Evolutionary conservation across 768 basidiomycete genomes (phyloP), one percentile per base, ranked within the genome.

Genomic region (Pisolithus sp.): DNA sequence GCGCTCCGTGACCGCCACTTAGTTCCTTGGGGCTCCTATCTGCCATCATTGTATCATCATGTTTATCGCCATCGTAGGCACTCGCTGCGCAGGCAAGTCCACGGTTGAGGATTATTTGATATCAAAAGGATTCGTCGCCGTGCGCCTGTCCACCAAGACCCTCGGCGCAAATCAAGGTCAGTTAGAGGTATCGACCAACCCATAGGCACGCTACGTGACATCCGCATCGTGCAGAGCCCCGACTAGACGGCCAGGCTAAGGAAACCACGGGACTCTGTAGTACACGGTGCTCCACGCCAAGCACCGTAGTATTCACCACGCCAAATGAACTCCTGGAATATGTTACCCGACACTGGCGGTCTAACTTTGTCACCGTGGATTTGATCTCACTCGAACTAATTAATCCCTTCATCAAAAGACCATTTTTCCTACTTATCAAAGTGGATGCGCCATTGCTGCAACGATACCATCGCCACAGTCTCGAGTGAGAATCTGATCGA

Each of bases 361-460:
- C 73, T 7, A 73, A 89, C 60, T 92, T 85, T 59, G 92, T 97
- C 28, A 95, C 93, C 0, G 67, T 73, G n/a, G 86, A 90, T 62
- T 66, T 94, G 20, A 63, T 65, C 39, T 81, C 78, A 1, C 70
- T 71, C 26, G 69, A 74, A 3, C 68, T 81, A 15, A 72, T 98
- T 34, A 78, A 79, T 53, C 69, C 76, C 46, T 97, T 96, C 62
- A 65, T 80, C 34, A 93, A 84, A 61, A 74, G 96, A 17, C 96
- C 96, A 0, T 98, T 93, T 66, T 93, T 96, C 66, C 72, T 97
- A 64, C 77, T 98, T 21, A 70, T 96, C 42, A 78, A 72, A 44
- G 76, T 93, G 28, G 93, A 97, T 55, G 95, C 91, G 0, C 93
- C 93, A 0, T 62, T 94, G 30, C 67, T 81, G 40, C 71, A 78